These are phyloP conservation scores for Stygiomarasmius scandens DNA, from an alignment of 1,284 basidiomycete species.

Conservation along the genomic window DNA sequence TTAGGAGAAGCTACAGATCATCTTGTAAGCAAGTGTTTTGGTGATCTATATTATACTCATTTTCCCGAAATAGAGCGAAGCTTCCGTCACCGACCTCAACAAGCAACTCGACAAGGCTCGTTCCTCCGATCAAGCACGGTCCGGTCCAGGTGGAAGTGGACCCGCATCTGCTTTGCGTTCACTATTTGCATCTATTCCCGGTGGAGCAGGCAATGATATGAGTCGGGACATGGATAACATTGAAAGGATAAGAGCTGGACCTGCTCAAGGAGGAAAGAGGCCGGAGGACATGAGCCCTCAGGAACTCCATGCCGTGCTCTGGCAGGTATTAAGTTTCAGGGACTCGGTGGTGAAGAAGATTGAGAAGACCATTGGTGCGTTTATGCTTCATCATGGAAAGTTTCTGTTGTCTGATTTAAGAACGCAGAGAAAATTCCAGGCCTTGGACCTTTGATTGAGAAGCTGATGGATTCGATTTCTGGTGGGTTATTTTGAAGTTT, in stretches of 20 bases:
- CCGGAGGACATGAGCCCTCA: slow-evolving; percentile 87
- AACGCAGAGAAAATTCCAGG: slow-evolving; percentile 69
- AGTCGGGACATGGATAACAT: slow-evolving; percentile 77
- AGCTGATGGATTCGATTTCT: slow-evolving; percentile 77
- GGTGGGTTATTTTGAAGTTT: slow-evolving; percentile 36
- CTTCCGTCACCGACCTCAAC: slow-evolving; percentile 88
- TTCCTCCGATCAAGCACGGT: slow-evolving; percentile 44
- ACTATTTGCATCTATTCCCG: slow-evolving; percentile 64
- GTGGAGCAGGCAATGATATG: slow-evolving; percentile 59
- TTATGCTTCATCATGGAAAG: neutral
- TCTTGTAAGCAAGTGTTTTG: slow-evolving; percentile 48
- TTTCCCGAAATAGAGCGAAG: slow-evolving; percentile 51
- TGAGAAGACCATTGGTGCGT: slow-evolving; percentile 65
- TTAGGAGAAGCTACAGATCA: slow-evolving; percentile 69
- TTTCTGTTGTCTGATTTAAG: neutral
- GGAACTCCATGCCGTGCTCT: slow-evolving; percentile 81
- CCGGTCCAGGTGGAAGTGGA: slow-evolving; percentile 36
- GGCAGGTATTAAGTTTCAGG: slow-evolving; percentile 86
- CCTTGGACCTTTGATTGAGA: slow-evolving; percentile 74
- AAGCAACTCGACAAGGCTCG: slow-evolving; percentile 76
- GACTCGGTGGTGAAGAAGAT: slow-evolving; percentile 88
- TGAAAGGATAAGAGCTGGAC: slow-evolving; percentile 68
- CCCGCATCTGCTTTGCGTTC: slow-evolving; percentile 51
- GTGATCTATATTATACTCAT: too few relatives aligned
- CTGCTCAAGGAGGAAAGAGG: slow-evolving; percentile 54